Evolutionary conservation across 164 flowering plant species (phyloP).

Genomic region (Malania oleifera): DNA sequence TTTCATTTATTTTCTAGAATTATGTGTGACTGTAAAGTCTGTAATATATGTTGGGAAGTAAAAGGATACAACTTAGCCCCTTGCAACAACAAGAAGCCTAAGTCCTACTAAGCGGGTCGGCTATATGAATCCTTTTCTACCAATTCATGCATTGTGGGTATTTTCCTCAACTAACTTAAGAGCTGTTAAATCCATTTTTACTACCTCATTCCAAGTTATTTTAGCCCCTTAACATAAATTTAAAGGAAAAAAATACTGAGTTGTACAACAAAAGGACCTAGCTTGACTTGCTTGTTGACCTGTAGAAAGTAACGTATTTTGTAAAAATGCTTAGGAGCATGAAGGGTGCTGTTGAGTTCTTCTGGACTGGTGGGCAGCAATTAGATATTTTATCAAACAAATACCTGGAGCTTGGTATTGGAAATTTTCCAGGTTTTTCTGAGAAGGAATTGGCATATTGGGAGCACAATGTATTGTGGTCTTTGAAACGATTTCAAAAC

Average conservation of each 20-base stretch:
- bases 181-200: too few species aligned
- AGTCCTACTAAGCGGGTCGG: too few species aligned
- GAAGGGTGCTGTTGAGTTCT: constrained; percentile 74
- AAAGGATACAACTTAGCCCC: too few species aligned
- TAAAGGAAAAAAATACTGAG: too few species aligned
- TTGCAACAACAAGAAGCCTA: too few species aligned
- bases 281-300: neutral
- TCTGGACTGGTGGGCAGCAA: constrained; percentile 85
- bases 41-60: too few species aligned
- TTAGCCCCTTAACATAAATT: too few species aligned
- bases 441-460: constrained; percentile 48
- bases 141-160: too few species aligned
- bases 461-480: constrained; percentile 62
- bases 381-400: constrained; percentile 21
- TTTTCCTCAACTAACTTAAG: too few species aligned
- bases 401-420: constrained; percentile 16
- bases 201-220: too few species aligned
- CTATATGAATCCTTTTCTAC: too few species aligned
- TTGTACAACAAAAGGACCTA: neutral
- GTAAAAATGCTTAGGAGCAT: constrained; percentile 35
- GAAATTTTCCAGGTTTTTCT: constrained; percentile 36
- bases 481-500: constrained; percentile 43
- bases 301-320: neutral
- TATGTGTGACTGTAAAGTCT: too few species aligned
- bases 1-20: neutral